A percentile compares a stretch with the other conserved stretches of the same genome.
Evolutionary conservation across 2,329 filamentous ascomycete species (phyloP).

Genomic region (Colletotrichum musicola): DNA sequence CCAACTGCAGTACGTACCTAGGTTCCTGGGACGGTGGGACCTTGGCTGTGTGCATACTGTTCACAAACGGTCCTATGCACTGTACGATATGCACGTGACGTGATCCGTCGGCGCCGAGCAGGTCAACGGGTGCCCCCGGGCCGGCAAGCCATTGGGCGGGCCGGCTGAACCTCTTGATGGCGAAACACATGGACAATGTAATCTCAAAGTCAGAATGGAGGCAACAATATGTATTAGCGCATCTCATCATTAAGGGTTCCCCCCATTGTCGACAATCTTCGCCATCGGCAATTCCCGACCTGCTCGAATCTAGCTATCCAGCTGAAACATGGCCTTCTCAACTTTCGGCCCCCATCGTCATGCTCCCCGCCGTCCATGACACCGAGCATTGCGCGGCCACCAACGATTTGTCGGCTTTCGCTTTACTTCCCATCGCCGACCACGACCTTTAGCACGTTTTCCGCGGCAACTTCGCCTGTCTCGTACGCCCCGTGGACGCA

Average conservation of each 20-base stretch:
- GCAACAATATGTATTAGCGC: background rate
- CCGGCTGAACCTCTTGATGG: constrained; percentile 18
- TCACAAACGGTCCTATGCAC: no score
- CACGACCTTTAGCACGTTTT: background rate
- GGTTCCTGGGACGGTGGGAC: no score
- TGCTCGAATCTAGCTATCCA: background rate
- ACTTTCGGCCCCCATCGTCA: background rate
- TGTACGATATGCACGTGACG: no score
- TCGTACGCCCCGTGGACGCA: constrained; percentile 12
- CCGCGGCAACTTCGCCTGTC: constrained; percentile 15
- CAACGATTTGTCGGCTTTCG: background rate
- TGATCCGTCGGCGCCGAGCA: background rate
- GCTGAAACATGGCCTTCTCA: constrained; percentile 8
- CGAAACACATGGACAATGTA: constrained; percentile 10
- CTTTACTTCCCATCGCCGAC: background rate
- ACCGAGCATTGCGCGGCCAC: background rate
- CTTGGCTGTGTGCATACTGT: no score
- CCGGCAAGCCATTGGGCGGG: background rate
- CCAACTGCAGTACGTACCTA: no score
- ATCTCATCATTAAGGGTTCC: background rate
- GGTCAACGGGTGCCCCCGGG: no score
- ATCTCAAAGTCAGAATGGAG: constrained; percentile 14
- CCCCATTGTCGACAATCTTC: background rate
- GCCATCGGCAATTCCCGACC: background rate
- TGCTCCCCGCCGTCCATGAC: background rate